Base-by-base conservation (phyloP, 371 early-diverging fungal species). In the Circinella minor region DNA sequence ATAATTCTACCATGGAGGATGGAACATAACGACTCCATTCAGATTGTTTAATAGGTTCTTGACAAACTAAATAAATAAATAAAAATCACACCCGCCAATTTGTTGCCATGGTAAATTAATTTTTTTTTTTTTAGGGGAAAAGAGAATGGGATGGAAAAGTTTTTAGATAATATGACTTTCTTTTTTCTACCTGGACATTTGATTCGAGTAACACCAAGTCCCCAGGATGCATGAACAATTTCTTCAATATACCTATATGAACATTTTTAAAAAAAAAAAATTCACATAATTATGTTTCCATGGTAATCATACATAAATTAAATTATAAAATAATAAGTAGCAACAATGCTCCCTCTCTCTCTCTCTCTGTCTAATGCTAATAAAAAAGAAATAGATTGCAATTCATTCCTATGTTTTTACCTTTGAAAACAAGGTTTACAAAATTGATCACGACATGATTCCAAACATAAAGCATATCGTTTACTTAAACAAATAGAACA, bases 401-500 rank as follows among this genome's bases (percentile, higher is more conserved):
- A 27, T 27, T 27, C 27, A 27, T 27, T 27, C 27, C 0, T 27
- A 27, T 27, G 27, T 47, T 17, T 71, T 75, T 79, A 87, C 88
- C 88, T 79, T 73, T 85, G 79, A 70, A 90, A 90, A 65, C 91
- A 90, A 54, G 85, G 88, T 72, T 81, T 74, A 63, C 91, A 90
- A 63, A 89, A 90, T 70, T 90, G 91, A 70, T 90, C 91, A 63
- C 90, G 81, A 65, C 91, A 90, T 54, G 74, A 64, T 27, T 90
- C 88, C 34, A 90, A 76, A 48, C 89, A 90, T 39, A 90, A 74
- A 62, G 82, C 86, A 60, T 87, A 81, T 1, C 81, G 82, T n/a
- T 82, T 79, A 55, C 88, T 89, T 65, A 90, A 84, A 73, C 91
- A 90, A 67, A 90, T 90, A 36, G 90, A 89, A 63, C 91, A 90